These are phyloP conservation scores for Xerocomellus chrysenteron DNA, from an alignment of 768 basidiomycete genomes.

Conservation along the genomic window DNA sequence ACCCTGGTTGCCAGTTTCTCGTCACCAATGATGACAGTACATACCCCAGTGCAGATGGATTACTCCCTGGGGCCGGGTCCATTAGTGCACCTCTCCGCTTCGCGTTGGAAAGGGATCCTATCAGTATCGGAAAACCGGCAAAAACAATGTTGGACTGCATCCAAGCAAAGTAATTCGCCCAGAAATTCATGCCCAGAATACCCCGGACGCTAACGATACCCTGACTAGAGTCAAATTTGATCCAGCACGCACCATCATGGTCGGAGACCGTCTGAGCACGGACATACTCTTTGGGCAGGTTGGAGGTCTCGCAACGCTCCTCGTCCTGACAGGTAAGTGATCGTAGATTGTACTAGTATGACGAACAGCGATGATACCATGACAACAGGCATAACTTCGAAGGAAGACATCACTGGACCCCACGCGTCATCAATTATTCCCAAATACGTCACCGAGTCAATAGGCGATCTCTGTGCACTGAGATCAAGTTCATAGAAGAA, in stretches of 20 bases:
- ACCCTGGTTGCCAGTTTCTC: conserved; percentile 79
- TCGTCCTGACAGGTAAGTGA: conserved; percentile 83
- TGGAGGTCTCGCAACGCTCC: conserved; percentile 81
- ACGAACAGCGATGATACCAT: not conserved
- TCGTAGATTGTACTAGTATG: not conserved
- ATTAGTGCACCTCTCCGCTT: conserved; percentile 80
- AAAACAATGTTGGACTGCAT: conserved; percentile 92
- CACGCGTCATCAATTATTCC: conserved; percentile 73
- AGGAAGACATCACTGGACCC: conserved; percentile 70
- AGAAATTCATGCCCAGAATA: not conserved
- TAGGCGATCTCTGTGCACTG: conserved; percentile 72
- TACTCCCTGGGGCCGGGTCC: conserved; percentile 84
- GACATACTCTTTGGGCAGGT: conserved; percentile 92
- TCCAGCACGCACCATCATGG: conserved; percentile 85
- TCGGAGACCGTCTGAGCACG: conserved; percentile 93
- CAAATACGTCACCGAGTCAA: conserved; percentile 73
- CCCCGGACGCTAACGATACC: conserved; percentile 8
- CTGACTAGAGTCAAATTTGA: conserved; percentile 75
- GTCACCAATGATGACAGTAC: conserved; percentile 93
- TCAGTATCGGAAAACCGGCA: conserved; percentile 89
- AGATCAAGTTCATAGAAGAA: conserved; percentile 15
- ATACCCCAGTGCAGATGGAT: conserved; percentile 69
- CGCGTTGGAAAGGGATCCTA: conserved; percentile 66
- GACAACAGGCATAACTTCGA: conserved; percentile 68
- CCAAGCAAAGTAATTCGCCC: conserved; percentile 57